Conservation (phyloP, 2,329 filamentous ascomycete genomes). For the Pyricularia sp. region DNA sequence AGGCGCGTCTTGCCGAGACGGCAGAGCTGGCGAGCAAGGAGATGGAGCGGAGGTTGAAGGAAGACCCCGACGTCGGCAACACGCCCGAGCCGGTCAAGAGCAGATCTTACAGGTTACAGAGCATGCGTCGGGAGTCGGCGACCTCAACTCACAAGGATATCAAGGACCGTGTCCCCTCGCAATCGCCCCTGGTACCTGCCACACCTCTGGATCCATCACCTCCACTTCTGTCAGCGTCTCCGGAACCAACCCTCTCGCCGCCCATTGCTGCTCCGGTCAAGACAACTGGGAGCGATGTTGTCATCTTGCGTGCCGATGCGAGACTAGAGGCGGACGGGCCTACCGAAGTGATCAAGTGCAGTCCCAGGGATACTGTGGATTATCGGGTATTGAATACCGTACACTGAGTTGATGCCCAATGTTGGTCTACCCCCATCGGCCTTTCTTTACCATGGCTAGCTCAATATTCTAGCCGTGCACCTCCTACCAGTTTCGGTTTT, state of each 20-base stretch:
- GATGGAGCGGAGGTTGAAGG: slow-evolving; percentile 43
- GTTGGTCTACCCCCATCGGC: neutral
- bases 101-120: slow-evolving; percentile 42
- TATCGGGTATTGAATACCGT: neutral
- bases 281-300: neutral
- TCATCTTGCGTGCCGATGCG: neutral
- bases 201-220: neutral
- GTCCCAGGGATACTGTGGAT: neutral
- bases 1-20: slow-evolving; percentile 54
- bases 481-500: neutral
- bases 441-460: neutral
- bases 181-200: neutral
- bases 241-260: neutral
- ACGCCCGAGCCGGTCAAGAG: slow-evolving; percentile 27
- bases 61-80: slow-evolving; percentile 36
- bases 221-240: neutral
- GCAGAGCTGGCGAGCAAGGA: slow-evolving; percentile 51
- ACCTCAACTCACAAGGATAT: slow-evolving; percentile 15
- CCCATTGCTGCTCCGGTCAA: neutral
- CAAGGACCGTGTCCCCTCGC: slow-evolving; percentile 6
- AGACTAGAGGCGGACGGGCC: neutral
- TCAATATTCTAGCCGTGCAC: neutral
- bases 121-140: slow-evolving; percentile 36
- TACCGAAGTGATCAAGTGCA: neutral
- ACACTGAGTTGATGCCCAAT: neutral